Evolutionary conservation across 345 rosid genomes (phyloP).

Genomic region (Brassica carinata): DNA sequence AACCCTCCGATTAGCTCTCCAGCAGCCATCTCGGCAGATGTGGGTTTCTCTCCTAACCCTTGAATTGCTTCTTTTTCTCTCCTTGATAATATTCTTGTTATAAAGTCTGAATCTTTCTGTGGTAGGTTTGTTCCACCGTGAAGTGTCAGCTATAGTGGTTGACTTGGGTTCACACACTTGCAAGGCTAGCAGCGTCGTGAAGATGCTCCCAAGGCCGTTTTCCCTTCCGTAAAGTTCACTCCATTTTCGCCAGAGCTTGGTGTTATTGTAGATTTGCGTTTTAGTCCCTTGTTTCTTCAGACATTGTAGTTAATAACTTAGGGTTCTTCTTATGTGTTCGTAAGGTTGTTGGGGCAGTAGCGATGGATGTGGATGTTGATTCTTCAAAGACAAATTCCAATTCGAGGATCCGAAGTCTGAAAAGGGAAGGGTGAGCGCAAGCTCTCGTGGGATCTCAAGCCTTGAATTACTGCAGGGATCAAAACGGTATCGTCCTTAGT

Average conservation of each 20-base stretch:
- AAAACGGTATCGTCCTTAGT: too few species aligned
- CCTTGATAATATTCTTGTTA: not conserved
- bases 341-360: slow-evolving; percentile 31
- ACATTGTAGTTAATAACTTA: slow-evolving; percentile 11
- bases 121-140: slow-evolving; percentile 49
- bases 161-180: too few species aligned
- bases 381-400: too few species aligned
- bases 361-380: not conserved
- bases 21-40: not conserved
- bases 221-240: too few species aligned
- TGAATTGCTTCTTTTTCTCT: not conserved
- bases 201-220: too few species aligned
- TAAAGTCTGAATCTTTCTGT: not conserved
- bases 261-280: slow-evolving; percentile 11
- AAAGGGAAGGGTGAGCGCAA: too few species aligned
- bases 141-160: slow-evolving; percentile 40
- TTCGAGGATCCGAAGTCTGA: too few species aligned
- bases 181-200: too few species aligned
- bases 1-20: not conserved
- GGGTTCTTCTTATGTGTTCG: slow-evolving; percentile 27
- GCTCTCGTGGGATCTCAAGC: too few species aligned
- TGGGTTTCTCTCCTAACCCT: not conserved
- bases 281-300: slow-evolving; percentile 18
- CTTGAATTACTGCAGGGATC: too few species aligned
- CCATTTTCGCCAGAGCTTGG: not conserved